Base-by-base conservation (phyloP, 306 rosid genomes). In the Acacia crassicarpa region DNA sequence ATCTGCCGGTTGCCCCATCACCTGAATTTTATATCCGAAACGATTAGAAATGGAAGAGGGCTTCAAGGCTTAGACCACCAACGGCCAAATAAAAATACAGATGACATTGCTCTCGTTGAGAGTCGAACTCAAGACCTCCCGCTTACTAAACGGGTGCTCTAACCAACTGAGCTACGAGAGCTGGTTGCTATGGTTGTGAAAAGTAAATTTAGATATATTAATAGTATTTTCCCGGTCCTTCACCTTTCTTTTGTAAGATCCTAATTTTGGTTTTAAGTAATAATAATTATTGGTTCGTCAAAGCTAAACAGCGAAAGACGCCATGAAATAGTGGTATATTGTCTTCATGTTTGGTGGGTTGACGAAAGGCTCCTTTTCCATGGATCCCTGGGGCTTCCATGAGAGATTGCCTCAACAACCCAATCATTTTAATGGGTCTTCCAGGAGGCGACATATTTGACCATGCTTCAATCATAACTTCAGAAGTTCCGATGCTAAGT, bases 1-100 rank as follows among this genome's bases (percentile, higher is more conserved):
- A 78, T 95, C 15, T 46, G 53, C 53, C 53, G 13, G 13, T 98
- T 19, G 97, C 90, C 43, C 97, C 98, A 95, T 93, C 78, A 91
- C 96, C 97, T 93, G 91, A 84, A 86, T 87, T 84, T 81, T 53
- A 73, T 67, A 87, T 23, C 30, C 30, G 30, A 25, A 25, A 80
- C 65, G 51, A 59, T 85, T 71, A 79, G 88, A 66, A 78, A 33
- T 72, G 41, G 67, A 76, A 72, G 67, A 76, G 25, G 62, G 0
- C 23, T 20, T 70, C 32, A 53, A 79, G 71, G 48, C 53, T 44
- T 30, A 74, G 69, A 27, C 27, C 1, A 0, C 27, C 27, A 27
- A 27, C 27, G 27, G 40, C 19, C 40, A 2, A 12, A 27, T 16
- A 1, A 59, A 23, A 3, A 0, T 1, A 11, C 22, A 6, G 8